These are phyloP conservation scores for Paramecium octaurelia DNA, from an alignment of 73 alveolate genomes.

Conservation along the genomic window DNA sequence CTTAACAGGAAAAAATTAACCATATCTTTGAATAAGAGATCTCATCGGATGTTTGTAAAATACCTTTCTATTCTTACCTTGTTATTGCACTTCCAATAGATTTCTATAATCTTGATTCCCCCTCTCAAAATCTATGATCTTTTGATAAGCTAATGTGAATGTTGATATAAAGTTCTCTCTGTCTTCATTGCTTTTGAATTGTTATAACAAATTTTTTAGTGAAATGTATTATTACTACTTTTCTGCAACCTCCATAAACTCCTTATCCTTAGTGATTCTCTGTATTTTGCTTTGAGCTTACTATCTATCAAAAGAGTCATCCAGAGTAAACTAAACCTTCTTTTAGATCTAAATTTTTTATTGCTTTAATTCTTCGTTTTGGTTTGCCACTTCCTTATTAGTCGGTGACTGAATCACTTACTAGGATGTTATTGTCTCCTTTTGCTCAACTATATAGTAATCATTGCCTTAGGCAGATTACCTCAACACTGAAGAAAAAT, in stretches of 20 bases:
- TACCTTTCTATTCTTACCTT: not conserved
- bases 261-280: not conserved
- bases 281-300: not conserved
- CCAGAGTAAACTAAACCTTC: not conserved
- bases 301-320: constrained; percentile 32
- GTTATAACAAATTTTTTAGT: not conserved
- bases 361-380: not conserved
- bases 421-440: not conserved
- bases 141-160: not conserved
- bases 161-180: constrained; percentile 25
- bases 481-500: not conserved
- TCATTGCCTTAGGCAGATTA: not conserved
- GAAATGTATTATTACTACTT: not conserved
- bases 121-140: constrained; percentile 5
- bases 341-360: not conserved
- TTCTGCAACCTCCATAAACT: not conserved
- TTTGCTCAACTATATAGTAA: not conserved
- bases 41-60: constrained; percentile 33
- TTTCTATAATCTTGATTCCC: not conserved
- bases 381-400: not conserved
- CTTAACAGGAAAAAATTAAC: not conserved
- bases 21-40: not conserved
- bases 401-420: not conserved
- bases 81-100: not conserved
- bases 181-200: constrained; percentile 33